phyloP scores from a whole-genome alignment of 75 land plant genomes.

The Sequoiadendron giganteum region DNA sequence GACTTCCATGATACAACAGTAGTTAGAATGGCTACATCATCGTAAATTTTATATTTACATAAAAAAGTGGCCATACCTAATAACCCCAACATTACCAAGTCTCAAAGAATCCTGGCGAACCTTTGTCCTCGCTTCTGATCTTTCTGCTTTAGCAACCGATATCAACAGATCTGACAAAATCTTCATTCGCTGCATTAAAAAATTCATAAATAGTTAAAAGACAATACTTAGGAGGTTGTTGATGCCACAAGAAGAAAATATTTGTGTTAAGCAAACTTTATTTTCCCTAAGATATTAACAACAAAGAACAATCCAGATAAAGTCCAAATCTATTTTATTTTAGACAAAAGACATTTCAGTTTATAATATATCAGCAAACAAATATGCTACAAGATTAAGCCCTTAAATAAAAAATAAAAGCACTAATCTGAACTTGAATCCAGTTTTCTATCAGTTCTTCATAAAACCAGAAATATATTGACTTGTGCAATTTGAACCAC shows the following conservation, averaged over 20 bases:
- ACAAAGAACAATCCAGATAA: background rate
- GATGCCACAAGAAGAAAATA: conserved; percentile 1
- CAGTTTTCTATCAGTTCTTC: background rate
- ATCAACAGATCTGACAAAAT: conserved; percentile 80
- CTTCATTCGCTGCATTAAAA: conserved; percentile 66
- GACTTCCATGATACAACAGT: background rate
- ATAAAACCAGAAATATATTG: conserved; percentile 6
- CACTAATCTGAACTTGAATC: conserved; percentile 4
- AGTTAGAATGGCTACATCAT: background rate
- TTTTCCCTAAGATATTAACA: background rate
- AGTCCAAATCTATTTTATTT: background rate
- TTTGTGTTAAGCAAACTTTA: background rate
- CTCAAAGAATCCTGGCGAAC: conserved; percentile 79
- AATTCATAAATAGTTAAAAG: conserved; percentile 14
- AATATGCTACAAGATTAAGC: background rate
- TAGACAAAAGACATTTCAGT: background rate
- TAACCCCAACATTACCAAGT: conserved; percentile 81
- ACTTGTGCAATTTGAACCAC: background rate
- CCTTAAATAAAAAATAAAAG: background rate
- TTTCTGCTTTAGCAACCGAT: conserved; percentile 83
- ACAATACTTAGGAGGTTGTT: background rate
- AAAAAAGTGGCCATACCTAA: conserved; percentile 47
- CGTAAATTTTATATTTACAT: background rate
- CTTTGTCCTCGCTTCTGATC: conserved; percentile 83
- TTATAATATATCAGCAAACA: background rate